Percentiles rank a stretch among this genome's conserved stretches.
Evolutionary conservation across 768 basidiomycete genomes (phyloP).

Genomic region (Mycena filopes): DNA sequence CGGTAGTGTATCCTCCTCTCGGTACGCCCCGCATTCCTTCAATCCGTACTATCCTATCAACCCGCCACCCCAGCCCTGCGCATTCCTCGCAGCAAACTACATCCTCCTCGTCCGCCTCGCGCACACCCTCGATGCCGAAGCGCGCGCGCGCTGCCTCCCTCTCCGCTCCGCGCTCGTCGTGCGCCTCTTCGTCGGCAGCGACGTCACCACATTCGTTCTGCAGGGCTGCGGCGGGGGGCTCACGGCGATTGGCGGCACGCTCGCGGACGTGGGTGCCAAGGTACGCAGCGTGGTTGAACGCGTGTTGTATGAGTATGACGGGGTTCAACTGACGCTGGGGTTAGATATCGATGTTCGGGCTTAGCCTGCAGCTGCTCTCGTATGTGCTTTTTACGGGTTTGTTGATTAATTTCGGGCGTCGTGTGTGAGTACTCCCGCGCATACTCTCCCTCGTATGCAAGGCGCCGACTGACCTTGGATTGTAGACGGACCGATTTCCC

Average conservation of each 20-base stretch:
- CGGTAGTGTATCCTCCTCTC: constrained; percentile 7
- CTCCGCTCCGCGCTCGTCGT: constrained; percentile 53
- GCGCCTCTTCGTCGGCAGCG: constrained; percentile 58
- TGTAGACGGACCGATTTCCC: background rate
- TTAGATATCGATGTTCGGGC: constrained; percentile 1
- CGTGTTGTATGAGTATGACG: too few species aligned
- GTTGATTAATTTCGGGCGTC: constrained; percentile 47
- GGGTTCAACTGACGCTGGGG: too few species aligned
- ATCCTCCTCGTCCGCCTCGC: constrained; percentile 62
- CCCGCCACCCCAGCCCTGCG: constrained; percentile 63
- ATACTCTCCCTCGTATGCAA: background rate
- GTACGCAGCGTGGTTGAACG: too few species aligned
- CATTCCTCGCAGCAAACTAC: constrained; percentile 65
- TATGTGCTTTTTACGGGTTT: constrained; percentile 49
- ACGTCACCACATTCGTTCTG: constrained; percentile 61
- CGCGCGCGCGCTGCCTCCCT: constrained; percentile 49
- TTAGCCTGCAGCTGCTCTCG: constrained; percentile 36
- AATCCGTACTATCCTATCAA: too few species aligned
- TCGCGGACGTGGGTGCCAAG: background rate
- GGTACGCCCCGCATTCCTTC: too few species aligned
- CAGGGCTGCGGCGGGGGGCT: constrained; percentile 54
- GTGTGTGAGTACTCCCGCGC: constrained; percentile 46
- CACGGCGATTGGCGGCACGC: constrained; percentile 33
- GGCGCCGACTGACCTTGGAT: background rate
- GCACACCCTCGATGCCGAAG: constrained; percentile 40